A percentile compares a stretch with the other conserved stretches of the same genome.
These are phyloP conservation scores for Aspergillus ruber DNA, from an alignment of 2,329 filamentous ascomycete genomes.

Conservation along the genomic window DNA sequence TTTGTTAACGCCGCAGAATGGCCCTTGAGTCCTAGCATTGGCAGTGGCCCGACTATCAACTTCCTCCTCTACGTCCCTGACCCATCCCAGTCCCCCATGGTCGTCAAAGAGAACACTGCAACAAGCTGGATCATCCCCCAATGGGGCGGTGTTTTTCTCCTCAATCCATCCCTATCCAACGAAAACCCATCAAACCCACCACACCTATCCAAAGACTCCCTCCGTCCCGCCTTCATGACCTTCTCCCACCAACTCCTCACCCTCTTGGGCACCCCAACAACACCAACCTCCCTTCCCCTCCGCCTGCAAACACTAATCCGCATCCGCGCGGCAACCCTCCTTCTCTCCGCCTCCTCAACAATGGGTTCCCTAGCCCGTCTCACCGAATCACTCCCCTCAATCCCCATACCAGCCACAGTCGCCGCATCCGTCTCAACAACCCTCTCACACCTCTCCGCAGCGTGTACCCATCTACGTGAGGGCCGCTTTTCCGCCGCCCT, in stretches of 20 bases:
- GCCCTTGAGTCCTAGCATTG: conserved; percentile 91
- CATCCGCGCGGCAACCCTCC: conserved; percentile 76
- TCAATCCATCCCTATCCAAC: conserved; percentile 47
- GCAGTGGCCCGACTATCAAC: conserved; percentile 86
- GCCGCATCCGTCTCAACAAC: conserved; percentile 78
- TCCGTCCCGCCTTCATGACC: conserved; percentile 76
- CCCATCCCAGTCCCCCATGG: conserved; percentile 54
- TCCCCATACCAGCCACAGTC: conserved; percentile 82
- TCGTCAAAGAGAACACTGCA: conserved; percentile 53
- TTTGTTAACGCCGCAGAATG: conserved; percentile 98
- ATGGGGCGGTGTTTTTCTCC: conserved; percentile 75
- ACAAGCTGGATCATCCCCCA: conserved; percentile 93
- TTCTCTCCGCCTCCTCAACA: conserved; percentile 85
- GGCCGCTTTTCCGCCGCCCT: conserved; percentile 62
- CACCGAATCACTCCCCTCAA: conserved; percentile 74
- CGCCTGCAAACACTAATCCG: conserved; percentile 77
- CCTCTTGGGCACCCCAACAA: conserved; percentile 75
- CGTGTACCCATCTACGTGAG: conserved; percentile 63
- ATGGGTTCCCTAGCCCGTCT: conserved; percentile 87
- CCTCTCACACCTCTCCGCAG: conserved; percentile 67
- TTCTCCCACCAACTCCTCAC: conserved; percentile 88
- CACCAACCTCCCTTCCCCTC: conserved; percentile 70
- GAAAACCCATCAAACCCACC: conserved; percentile 30
- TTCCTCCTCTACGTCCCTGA: conserved; percentile 88
- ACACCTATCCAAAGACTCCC: conserved; percentile 57